Base-by-base conservation (phyloP, 192 early-diverging fungal genomes). In the Pilobolus umbonatus region DNA sequence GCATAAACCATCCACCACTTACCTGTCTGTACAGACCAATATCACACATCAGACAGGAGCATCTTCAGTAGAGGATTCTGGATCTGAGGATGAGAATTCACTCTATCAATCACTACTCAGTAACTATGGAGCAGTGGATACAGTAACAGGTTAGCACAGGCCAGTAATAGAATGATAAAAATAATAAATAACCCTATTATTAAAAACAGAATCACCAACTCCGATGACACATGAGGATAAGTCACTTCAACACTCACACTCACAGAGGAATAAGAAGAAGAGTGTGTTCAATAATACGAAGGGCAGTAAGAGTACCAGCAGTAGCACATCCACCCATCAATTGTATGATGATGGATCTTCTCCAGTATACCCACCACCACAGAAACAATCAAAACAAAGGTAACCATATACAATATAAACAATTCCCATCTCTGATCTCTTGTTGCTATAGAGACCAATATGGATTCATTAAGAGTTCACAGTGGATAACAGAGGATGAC, bases 381-480 rank as follows among this genome's bases (percentile, higher is more conserved):
- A 54, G 25, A 54, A 34, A 25, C 34, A 34, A 38, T 54, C 52
- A 21, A 35, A 31, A 19, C 32, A 38, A 6, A 54, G 52, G 52
- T 54, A 54, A 38, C 19, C 24, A 53, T 19, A 12, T 10, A 46
- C 11, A 47, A 25, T n/a, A 47, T 12, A 24, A 28, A 28, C 47
- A 28, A 49, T 49, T n/a, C 14, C 12, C 5, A n/a, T 49, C 25
- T 5, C 14, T 48, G 4, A 28, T 48, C 14, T 19, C 5, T 53
- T 22, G 12, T 36, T 52, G 17, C 21, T 36, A 15, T 46, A 81
- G 81, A 31, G 82, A 84, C 57, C 76, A 75, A 60, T 84, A 84
- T 64, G 80, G 80, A 10, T 84, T 84, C 58, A 72, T 72, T 35
- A 76, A 73, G 43, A 72, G 62, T 21, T 75, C 73, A 8, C 76